phyloP scores from a whole-genome alignment of 2,329 filamentous ascomycete species.

The Diaporthe sp. region DNA sequence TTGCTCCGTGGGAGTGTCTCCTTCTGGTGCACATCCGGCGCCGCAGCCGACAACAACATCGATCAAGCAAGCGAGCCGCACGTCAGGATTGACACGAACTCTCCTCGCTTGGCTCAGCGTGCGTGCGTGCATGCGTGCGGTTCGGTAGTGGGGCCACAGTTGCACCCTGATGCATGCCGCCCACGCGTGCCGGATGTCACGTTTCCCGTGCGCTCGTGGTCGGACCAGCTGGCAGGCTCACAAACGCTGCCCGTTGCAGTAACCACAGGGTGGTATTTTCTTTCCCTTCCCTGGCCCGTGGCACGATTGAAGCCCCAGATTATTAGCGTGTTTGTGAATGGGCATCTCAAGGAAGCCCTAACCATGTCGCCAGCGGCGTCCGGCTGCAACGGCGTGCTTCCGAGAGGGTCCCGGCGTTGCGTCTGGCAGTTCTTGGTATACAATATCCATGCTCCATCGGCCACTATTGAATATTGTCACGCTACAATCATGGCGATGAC shows the following conservation, averaged over 20 bases:
- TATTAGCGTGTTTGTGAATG: neutral
- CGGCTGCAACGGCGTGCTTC: constrained; percentile 14
- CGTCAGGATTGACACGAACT: too few relatives aligned
- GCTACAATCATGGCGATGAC: neutral
- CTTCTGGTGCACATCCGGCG: too few relatives aligned
- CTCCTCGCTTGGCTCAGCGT: too few relatives aligned
- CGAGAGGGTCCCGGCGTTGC: neutral
- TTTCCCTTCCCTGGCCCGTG: neutral
- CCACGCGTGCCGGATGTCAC: neutral
- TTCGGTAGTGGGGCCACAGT: neutral
- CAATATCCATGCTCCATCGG: neutral
- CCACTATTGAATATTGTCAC: neutral
- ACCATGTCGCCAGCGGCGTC: neutral
- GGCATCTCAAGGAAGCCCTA: neutral
- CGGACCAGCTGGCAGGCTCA: too few relatives aligned
- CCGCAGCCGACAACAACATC: too few relatives aligned
- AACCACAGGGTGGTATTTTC: neutral
- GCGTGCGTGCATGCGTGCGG: too few relatives aligned
- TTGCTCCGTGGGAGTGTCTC: too few relatives aligned
- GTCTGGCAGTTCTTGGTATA: constrained; percentile 10
- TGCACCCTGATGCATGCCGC: neutral
- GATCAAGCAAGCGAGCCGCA: too few relatives aligned
- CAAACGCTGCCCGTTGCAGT: neutral
- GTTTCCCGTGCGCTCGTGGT: neutral
- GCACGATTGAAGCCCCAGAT: neutral